These are phyloP conservation scores for Salvia hispanica DNA, from an alignment of 257 asterid species.

Conservation along the genomic window DNA sequence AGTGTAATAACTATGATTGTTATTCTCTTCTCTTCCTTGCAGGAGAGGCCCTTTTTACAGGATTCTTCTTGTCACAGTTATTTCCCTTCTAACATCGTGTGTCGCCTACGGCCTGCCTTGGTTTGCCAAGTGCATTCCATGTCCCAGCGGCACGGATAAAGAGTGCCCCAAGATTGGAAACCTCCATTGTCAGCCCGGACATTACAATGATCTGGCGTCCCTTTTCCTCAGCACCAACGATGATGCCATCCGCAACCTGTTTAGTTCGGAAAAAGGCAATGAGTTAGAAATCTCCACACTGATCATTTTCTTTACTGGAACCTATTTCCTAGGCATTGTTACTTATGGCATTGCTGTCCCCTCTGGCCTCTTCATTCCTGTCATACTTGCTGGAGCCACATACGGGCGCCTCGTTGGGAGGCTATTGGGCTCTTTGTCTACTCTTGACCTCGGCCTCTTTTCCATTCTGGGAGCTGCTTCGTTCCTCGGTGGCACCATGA, in stretches of 20 bases:
- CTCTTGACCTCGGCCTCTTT: constrained; percentile 73
- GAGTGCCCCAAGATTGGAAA: constrained; percentile 80
- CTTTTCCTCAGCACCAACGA: constrained; percentile 85
- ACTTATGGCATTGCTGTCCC: constrained; percentile 98
- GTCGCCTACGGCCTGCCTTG: constrained; percentile 85
- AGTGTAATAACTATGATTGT: background rate
- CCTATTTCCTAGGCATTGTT: constrained; percentile 69
- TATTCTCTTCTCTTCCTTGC: constrained; percentile 24
- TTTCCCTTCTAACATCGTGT: constrained; percentile 81
- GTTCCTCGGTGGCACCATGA: constrained; percentile 98
- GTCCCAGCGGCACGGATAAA: constrained; percentile 56
- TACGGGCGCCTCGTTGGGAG: constrained; percentile 86
- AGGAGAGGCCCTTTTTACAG: constrained; percentile 85
- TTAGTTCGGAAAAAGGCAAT: constrained; percentile 45
- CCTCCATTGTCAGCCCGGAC: constrained; percentile 78
- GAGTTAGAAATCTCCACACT: constrained; percentile 71
- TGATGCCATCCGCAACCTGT: constrained; percentile 87
- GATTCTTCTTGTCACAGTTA: constrained; percentile 62
- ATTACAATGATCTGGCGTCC: constrained; percentile 91
- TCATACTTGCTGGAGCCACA: constrained; percentile 97
- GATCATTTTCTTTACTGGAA: constrained; percentile 55
- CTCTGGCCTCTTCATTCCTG: constrained; percentile 96
- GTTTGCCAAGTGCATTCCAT: constrained; percentile 75
- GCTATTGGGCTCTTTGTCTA: constrained; percentile 60
- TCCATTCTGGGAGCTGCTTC: constrained; percentile 96